phyloP scores from a whole-genome alignment of 345 rosid species.

The Ceriops decandra region DNA sequence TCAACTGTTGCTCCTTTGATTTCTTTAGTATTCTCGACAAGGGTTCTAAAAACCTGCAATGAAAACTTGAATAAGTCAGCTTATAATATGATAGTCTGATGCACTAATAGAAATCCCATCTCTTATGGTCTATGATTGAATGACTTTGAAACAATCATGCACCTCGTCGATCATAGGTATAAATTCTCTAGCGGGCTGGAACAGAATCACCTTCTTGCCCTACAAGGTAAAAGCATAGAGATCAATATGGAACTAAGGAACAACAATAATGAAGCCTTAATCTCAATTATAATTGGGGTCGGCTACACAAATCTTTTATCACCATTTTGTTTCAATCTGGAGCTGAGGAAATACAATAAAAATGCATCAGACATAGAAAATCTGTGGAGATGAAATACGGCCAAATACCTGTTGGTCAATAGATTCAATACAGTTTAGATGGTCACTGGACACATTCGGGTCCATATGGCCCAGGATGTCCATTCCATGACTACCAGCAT shows the following conservation, averaged over 20 bases:
- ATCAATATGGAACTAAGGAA: neutral
- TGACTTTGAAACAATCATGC: neutral
- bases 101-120: neutral
- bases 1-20: slow-evolving; percentile 84
- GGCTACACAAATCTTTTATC: too few species aligned
- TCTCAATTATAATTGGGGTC: too few species aligned
- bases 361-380: neutral
- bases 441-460: slow-evolving; percentile 38
- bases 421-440: slow-evolving; percentile 45
- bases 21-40: slow-evolving; percentile 62
- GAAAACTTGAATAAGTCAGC: neutral
- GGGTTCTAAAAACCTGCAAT: slow-evolving; percentile 77
- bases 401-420: slow-evolving; percentile 60
- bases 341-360: neutral
- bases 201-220: slow-evolving; percentile 76
- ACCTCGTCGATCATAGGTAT: slow-evolving; percentile 78
- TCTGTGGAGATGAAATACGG: neutral
- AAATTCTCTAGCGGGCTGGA: slow-evolving; percentile 92
- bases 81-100: neutral
- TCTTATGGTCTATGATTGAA: neutral
- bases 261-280: too few species aligned
- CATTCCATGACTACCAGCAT: slow-evolving; percentile 99
- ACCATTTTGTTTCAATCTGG: too few species aligned
- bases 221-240: slow-evolving; percentile 20
- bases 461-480: slow-evolving; percentile 72